Evolutionary conservation across 2,329 filamentous ascomycete species (phyloP).

Genomic region (Proliferodiscus dingleyae): DNA sequence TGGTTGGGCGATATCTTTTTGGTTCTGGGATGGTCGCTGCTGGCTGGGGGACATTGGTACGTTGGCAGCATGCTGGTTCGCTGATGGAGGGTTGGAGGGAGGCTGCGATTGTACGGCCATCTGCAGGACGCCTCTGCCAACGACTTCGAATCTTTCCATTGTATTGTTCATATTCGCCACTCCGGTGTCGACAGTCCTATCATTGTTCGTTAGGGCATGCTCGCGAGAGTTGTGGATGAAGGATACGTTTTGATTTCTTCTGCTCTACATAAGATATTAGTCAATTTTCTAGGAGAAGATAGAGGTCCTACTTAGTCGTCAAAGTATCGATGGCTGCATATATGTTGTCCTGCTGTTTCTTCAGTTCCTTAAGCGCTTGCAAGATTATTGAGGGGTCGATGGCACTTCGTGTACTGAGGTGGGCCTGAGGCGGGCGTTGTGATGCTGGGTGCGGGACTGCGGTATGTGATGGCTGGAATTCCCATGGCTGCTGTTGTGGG

Average conservation of each 20-base stretch:
- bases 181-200: conserved; percentile 8
- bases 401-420: background rate
- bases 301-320: conserved; percentile 7
- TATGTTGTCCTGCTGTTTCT: conserved; percentile 11
- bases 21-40: too few species aligned
- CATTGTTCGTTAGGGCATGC: conserved; percentile 5
- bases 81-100: background rate
- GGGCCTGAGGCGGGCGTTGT: conserved; percentile 3
- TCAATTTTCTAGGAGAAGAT: background rate
- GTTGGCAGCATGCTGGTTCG: conserved; percentile 4
- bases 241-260: conserved; percentile 1
- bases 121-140: conserved; percentile 14
- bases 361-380: conserved; percentile 8
- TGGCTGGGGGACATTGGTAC: background rate
- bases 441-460: conserved; percentile 5
- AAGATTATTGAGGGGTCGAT: conserved; percentile 1
- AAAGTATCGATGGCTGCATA: conserved; percentile 8
- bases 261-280: conserved; percentile 9
- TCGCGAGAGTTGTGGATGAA: background rate
- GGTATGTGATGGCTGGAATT: background rate
- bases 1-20: too few species aligned
- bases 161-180: conserved; percentile 10
- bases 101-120: conserved; percentile 9
- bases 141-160: conserved; percentile 14
- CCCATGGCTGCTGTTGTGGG: too few species aligned